These are phyloP conservation scores for Alternaria conjuncta DNA, from an alignment of 2,329 filamentous ascomycete species.

Conservation along the genomic window DNA sequence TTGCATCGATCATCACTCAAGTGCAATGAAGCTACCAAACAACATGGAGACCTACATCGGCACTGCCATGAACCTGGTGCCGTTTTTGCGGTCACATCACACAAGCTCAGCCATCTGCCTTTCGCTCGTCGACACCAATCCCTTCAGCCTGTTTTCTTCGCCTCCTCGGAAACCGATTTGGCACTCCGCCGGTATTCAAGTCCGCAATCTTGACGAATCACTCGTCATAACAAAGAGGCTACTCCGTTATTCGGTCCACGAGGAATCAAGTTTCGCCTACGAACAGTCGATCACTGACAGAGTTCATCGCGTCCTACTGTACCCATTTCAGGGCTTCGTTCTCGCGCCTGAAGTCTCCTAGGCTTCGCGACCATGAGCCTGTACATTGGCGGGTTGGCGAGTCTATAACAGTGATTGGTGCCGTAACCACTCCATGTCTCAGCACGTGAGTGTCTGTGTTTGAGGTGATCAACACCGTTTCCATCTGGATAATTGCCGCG, in stretches of 20 bases:
- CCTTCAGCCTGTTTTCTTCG: not conserved
- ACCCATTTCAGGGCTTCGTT: not conserved
- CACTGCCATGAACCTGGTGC: not conserved
- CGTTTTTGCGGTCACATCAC: not conserved
- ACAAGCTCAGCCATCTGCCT: not conserved
- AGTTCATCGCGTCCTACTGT: not conserved
- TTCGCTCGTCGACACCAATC: not conserved
- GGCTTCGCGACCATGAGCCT: not conserved
- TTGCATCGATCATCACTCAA: conserved; percentile 5
- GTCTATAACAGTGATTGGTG: not conserved
- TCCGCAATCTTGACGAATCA: not conserved
- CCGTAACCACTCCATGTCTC: not conserved
- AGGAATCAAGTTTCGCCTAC: not conserved
- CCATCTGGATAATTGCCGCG: not conserved
- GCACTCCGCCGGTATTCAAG: not conserved
- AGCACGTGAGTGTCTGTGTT: not conserved
- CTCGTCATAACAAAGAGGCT: not conserved
- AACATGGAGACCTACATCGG: not conserved
- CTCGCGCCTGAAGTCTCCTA: not conserved
- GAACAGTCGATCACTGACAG: not conserved
- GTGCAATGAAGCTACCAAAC: not conserved
- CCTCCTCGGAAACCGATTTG: not conserved
- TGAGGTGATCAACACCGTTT: not conserved
- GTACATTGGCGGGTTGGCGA: not conserved
- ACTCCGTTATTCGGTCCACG: not conserved